Evolutionary conservation across 768 basidiomycete genomes (phyloP).

Genomic region (Boletellus emodensis): DNA sequence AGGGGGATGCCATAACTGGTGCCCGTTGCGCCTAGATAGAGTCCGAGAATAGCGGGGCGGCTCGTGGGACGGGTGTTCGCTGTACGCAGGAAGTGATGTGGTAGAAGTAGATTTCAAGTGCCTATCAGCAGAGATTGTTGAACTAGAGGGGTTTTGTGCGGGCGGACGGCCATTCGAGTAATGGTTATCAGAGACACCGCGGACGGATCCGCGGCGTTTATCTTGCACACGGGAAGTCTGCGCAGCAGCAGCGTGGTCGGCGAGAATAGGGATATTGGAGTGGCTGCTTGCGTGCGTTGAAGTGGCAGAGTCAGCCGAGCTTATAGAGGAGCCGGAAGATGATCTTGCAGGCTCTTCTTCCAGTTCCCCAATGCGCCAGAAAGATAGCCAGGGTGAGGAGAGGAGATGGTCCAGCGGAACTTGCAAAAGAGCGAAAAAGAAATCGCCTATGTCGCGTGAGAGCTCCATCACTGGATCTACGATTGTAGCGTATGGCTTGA

Average conservation of each 20-base stretch:
- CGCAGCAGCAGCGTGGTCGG: slow-evolving; percentile 3
- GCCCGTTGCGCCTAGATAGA: slow-evolving; percentile 13
- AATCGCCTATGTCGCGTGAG: slow-evolving; percentile 59
- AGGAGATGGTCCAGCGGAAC: slow-evolving; percentile 38
- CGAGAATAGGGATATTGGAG: slow-evolving; percentile 12
- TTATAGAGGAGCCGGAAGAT: not conserved
- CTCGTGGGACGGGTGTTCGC: slow-evolving; percentile 18
- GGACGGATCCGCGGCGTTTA: slow-evolving; percentile 11
- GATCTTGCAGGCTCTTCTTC: slow-evolving; percentile 7
- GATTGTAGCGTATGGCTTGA: slow-evolving; percentile 68
- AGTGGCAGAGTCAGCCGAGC: slow-evolving; percentile 1
- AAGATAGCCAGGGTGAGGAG: slow-evolving; percentile 29
- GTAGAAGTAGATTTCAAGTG: slow-evolving; percentile 16
- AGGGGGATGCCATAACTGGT: slow-evolving; percentile 64
- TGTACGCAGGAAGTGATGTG: slow-evolving; percentile 23
- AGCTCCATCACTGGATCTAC: slow-evolving; percentile 65
- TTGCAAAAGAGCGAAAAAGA: slow-evolving; percentile 42
- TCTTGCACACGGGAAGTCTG: slow-evolving; percentile 8
- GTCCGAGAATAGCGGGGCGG: slow-evolving; percentile 24
- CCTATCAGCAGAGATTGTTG: slow-evolving; percentile 5
- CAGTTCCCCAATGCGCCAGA: slow-evolving; percentile 14
- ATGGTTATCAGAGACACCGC: slow-evolving; percentile 18
- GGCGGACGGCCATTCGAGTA: slow-evolving; percentile 1
- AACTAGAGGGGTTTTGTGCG: not conserved
- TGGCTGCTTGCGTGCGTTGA: slow-evolving; percentile 6